These are phyloP conservation scores for Irpex rosettiformis DNA, from an alignment of 1,284 basidiomycete species.

Conservation along the genomic window DNA sequence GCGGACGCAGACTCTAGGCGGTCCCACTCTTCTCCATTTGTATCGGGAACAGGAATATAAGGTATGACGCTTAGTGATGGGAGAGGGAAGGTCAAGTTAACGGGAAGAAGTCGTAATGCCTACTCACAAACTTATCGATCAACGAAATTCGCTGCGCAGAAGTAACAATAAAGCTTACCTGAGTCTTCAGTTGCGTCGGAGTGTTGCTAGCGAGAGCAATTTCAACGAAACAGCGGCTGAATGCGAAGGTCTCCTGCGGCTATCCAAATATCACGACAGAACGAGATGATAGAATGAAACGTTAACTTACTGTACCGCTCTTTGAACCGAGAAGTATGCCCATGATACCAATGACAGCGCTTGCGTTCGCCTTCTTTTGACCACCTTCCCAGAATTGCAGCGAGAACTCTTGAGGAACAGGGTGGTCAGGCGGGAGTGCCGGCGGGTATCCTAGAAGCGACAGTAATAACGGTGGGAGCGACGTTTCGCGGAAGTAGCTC, in stretches of 20 bases:
- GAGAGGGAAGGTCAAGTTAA: slow-evolving; percentile 56
- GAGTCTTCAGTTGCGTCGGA: slow-evolving; percentile 82
- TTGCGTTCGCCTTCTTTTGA: slow-evolving; percentile 72
- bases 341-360: slow-evolving; percentile 76
- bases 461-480: slow-evolving; percentile 80
- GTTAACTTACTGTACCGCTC: slow-evolving; percentile 54
- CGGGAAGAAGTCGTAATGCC: slow-evolving; percentile 66
- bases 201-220: slow-evolving; percentile 90
- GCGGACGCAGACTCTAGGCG: slow-evolving; percentile 72
- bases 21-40: slow-evolving; percentile 87
- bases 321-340: slow-evolving; percentile 74
- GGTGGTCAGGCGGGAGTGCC: slow-evolving; percentile 57
- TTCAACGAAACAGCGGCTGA: slow-evolving; percentile 84
- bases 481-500: slow-evolving; percentile 97
- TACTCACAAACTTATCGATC: slow-evolving; percentile 24
- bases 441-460: slow-evolving; percentile 87
- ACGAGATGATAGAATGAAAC: slow-evolving; percentile 1
- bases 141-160: background rate
- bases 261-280: slow-evolving; percentile 20
- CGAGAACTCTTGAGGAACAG: slow-evolving; percentile 88
- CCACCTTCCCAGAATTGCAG: slow-evolving; percentile 91
- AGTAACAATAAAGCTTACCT: slow-evolving; percentile 40
- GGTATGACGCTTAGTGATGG: slow-evolving; percentile 65
- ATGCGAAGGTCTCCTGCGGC: slow-evolving; percentile 60
- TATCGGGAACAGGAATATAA: slow-evolving; percentile 79